phyloP scores from a whole-genome alignment of 2,329 filamentous ascomycete genomes.

The Colletotrichum shisoi region DNA sequence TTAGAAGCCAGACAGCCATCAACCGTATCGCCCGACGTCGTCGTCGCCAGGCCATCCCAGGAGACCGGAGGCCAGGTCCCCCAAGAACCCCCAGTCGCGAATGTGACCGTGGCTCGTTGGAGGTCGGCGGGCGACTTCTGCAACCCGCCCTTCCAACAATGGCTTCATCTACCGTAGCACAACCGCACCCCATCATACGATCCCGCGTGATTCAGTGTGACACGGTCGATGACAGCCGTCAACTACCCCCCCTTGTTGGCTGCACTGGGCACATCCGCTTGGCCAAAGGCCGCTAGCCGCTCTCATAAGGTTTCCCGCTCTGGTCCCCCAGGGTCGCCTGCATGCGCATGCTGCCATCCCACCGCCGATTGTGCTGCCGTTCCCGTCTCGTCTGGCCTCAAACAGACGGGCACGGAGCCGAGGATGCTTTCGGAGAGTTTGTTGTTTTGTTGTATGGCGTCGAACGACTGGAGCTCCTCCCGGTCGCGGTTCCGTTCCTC shows the following conservation, averaged over 20 bases:
- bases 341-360: constrained; percentile 30
- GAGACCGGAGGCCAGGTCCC: background rate
- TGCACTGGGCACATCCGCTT: constrained; percentile 20
- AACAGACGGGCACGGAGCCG: constrained; percentile 14
- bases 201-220: constrained; percentile 22
- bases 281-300: constrained; percentile 29
- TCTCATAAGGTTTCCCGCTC: constrained; percentile 33
- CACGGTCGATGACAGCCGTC: constrained; percentile 29
- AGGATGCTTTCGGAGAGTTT: constrained; percentile 27
- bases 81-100: background rate
- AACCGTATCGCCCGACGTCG: background rate
- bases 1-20: background rate
- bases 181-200: constrained; percentile 25
- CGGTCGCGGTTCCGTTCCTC: constrained; percentile 4
- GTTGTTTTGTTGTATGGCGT: constrained; percentile 10
- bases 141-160: constrained; percentile 18
- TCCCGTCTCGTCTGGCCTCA: constrained; percentile 35
- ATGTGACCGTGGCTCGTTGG: background rate
- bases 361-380: constrained; percentile 24
- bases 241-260: background rate
- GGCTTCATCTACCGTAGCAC: constrained; percentile 12
- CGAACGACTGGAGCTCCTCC: background rate
- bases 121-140: constrained; percentile 26
- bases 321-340: constrained; percentile 25
- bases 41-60: background rate